Evolutionary conservation across 1,139 yeast genomes (phyloP).

Genomic region (Nakaseomyces delphensis): DNA sequence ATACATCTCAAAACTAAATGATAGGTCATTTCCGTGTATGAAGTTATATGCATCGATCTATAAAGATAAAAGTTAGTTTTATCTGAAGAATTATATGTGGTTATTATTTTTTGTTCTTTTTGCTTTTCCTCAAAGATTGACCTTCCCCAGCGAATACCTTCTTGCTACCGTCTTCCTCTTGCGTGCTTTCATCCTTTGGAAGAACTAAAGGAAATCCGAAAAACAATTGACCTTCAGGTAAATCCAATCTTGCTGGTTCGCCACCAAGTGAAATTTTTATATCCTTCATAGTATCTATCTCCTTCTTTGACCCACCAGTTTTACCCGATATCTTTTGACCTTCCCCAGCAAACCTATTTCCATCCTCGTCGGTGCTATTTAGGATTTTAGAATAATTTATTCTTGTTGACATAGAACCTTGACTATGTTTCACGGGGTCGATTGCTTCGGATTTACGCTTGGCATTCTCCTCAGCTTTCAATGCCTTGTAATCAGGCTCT

Average conservation of each 20-base stretch:
- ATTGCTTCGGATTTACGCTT: constrained; percentile 12
- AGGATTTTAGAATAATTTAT: constrained; percentile 61
- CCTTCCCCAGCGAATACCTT: constrained; percentile 52
- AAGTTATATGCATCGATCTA: too few species aligned
- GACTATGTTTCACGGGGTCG: constrained; percentile 35
- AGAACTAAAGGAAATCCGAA: constrained; percentile 87
- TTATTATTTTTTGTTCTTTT: constrained; percentile 48
- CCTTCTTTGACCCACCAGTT: constrained; percentile 20
- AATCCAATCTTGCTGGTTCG: constrained; percentile 59
- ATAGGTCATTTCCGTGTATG: too few species aligned
- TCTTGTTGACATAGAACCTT: constrained; percentile 71
- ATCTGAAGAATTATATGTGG: too few species aligned
- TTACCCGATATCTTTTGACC: constrained; percentile 74
- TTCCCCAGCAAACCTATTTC: constrained; percentile 43
- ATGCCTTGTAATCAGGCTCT: constrained; percentile 57
- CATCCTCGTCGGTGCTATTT: constrained; percentile 33
- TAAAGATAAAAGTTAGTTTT: too few species aligned
- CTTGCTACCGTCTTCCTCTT: constrained; percentile 34
- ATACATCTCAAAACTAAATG: too few species aligned
- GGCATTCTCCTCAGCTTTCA: constrained; percentile 15
- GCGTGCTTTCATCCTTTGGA: constrained; percentile 44
- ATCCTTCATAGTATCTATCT: constrained; percentile 15
- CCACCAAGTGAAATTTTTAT: constrained; percentile 35
- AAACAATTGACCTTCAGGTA: constrained; percentile 81
- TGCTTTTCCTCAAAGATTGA: constrained; percentile 59